phyloP scores from a whole-genome alignment of 208 protist species.

The Naegleria gruberi region DNA sequence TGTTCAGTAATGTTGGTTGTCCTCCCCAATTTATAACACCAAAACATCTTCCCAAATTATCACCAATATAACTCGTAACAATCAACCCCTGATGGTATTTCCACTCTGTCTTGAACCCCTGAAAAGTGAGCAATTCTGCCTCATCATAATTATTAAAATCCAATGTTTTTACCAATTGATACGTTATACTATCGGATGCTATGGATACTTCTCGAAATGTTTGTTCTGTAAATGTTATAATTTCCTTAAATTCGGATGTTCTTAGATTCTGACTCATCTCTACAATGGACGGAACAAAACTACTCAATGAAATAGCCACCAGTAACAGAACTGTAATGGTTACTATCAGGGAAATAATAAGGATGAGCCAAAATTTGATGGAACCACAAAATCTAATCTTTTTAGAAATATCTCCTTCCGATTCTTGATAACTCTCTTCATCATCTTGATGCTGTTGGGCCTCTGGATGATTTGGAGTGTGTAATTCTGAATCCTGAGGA shows the following conservation, averaged over 20 bases:
- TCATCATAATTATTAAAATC: no score
- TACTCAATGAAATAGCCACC: not conserved
- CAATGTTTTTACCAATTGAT: not conserved
- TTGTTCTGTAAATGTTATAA: not conserved
- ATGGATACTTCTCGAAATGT: not conserved
- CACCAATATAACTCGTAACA: not conserved
- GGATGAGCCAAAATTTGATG: not conserved
- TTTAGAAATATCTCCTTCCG: no score
- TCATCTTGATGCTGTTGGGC: no score
- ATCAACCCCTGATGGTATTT: not conserved
- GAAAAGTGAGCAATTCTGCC: not conserved
- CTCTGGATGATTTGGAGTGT: no score
- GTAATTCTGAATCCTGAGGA: no score
- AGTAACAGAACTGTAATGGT: not conserved
- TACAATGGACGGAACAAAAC: not conserved
- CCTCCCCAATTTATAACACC: not conserved
- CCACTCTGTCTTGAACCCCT: not conserved
- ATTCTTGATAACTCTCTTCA: no score
- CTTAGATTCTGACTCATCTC: not conserved
- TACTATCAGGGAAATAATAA: not conserved
- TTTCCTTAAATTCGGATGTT: not conserved
- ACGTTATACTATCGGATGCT: not conserved
- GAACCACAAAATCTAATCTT: not conserved
- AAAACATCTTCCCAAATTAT: not conserved
- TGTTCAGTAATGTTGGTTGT: not conserved